Percentiles rank a stretch among this genome's conserved stretches.
These are phyloP conservation scores for Talaromyces borbonicus DNA, from an alignment of 495 filamentous ascomycete genomes.

Conservation along the genomic window DNA sequence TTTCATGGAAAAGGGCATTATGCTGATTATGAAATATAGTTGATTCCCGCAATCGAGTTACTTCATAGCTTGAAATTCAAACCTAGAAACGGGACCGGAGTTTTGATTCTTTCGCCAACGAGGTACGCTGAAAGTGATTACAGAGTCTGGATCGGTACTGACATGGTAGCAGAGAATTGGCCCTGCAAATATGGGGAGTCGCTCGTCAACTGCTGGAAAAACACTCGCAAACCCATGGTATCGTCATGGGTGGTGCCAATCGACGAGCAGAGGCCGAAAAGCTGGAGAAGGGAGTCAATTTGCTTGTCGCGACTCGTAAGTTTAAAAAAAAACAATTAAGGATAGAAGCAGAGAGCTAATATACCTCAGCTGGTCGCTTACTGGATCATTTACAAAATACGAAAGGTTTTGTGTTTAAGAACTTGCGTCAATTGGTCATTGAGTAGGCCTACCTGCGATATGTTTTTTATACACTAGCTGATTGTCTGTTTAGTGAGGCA, in stretches of 20 bases:
- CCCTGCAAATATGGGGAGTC: conserved; percentile 92
- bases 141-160: conserved; percentile 7
- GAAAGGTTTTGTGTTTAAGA: conserved; percentile 86
- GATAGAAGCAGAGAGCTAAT: too few species aligned
- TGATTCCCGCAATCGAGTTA: conserved; percentile 95
- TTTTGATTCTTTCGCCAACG: conserved; percentile 44
- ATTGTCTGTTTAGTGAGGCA: conserved; percentile 51
- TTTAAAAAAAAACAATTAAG: neutral
- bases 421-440: conserved; percentile 78
- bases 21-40: conserved; percentile 6
- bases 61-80: conserved; percentile 83
- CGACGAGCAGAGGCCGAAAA: conserved; percentile 87
- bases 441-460: conserved; percentile 50
- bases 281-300: conserved; percentile 85
- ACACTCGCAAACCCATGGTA: conserved; percentile 89
- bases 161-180: conserved; percentile 55
- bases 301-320: conserved; percentile 68
- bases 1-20: too few species aligned
- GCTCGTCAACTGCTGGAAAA: conserved; percentile 81
- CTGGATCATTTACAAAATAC: conserved; percentile 95
- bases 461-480: neutral
- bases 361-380: conserved; percentile 58
- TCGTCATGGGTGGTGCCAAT: conserved; percentile 93
- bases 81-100: conserved; percentile 52
- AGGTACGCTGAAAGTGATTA: neutral